Base-by-base conservation (phyloP, 139 green algal species). In the Yamagishiella unicocca region DNA sequence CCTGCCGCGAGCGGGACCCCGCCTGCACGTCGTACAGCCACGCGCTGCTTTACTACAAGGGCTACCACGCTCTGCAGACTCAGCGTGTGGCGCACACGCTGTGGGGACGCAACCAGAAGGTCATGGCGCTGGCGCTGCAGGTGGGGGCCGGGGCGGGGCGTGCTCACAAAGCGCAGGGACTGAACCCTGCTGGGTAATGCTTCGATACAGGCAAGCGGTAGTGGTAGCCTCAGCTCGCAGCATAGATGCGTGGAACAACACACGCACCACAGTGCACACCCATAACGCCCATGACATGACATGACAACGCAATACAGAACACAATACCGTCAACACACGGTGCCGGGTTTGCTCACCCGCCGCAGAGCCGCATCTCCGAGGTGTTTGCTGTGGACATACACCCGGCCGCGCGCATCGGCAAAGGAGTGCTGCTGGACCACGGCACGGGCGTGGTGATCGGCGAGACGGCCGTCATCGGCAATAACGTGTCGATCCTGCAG, bases 351-450 rank as follows among this genome's bases (percentile, higher is more conserved):
- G n/a, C n/a, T n/a, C n/a, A n/a, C n/a, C n/a, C n/a, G n/a, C 67
- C 5, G 1, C 88, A 92, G 87, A 88, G 79, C 74, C 83, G 89
- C 42, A 81, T 89, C 43, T 90, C 68, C 31, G 90, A 96, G 89
- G 93, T 98, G n/a, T 95, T 99, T 84, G 95, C 92, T 0, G 95
- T 99, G 45, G 98, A 99, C 93, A 98, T 99, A 67, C 98, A 99
- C 89, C 97, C 98, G 3, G 96, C 93, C 0, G 98, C 98, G 7
- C 84, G 89, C n/a, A 95, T 99, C n/a, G 98, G 98, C 9, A 90
- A 93, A 42, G 98, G 98, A 54, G 92, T 99, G 14, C 91, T 99
- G 72, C 90, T 99, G 66, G 97, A 99, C 81, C 98, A 99, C 83
- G 97, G 95, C 83, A 98, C 95, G 29, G 97, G 97, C 0, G 91